These are phyloP conservation scores for Boletus vermiculosoides DNA, from an alignment of 768 basidiomycete genomes.

Conservation along the genomic window DNA sequence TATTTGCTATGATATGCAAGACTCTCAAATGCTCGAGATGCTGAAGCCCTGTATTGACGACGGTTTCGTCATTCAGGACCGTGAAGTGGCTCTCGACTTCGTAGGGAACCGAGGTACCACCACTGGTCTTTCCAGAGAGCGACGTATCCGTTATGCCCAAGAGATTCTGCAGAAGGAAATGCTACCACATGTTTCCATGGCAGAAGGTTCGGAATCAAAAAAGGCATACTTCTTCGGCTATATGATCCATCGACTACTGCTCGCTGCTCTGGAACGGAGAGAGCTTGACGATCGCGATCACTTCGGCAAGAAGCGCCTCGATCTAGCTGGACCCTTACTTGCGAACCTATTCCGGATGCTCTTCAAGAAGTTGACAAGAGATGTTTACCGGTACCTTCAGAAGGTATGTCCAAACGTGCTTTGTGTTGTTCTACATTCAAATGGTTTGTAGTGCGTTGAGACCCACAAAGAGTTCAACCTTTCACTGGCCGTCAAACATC, in stretches of 20 bases:
- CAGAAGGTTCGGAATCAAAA: constrained; percentile 93
- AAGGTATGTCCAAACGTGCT: constrained; percentile 56
- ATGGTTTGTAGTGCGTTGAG: constrained; percentile 78
- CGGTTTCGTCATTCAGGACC: constrained; percentile 96
- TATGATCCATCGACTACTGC: constrained; percentile 95
- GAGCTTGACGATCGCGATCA: constrained; percentile 99
- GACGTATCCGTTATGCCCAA: constrained; percentile 93
- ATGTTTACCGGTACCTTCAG: constrained; percentile 95
- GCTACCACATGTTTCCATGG: constrained; percentile 95
- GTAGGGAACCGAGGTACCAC: constrained; percentile 98
- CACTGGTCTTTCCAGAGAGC: constrained; percentile 85
- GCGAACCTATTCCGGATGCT: constrained; percentile 98
- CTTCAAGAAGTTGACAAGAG: constrained; percentile 94
- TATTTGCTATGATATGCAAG: constrained; percentile 97
- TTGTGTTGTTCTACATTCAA: neutral
- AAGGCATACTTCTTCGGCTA: constrained; percentile 99
- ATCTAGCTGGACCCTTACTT: constrained; percentile 91
- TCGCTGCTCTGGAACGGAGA: constrained; percentile 90
- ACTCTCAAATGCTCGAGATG: constrained; percentile 96
- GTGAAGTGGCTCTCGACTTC: constrained; percentile 95
- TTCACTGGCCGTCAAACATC: constrained; percentile 88
- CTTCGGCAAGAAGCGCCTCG: constrained; percentile 97
- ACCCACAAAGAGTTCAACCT: constrained; percentile 94
- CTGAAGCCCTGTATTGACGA: constrained; percentile 98
- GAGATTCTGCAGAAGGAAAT: constrained; percentile 99